Evolutionary conservation across 768 basidiomycete species (phyloP).

Genomic region (Pleurotus sapidus): DNA sequence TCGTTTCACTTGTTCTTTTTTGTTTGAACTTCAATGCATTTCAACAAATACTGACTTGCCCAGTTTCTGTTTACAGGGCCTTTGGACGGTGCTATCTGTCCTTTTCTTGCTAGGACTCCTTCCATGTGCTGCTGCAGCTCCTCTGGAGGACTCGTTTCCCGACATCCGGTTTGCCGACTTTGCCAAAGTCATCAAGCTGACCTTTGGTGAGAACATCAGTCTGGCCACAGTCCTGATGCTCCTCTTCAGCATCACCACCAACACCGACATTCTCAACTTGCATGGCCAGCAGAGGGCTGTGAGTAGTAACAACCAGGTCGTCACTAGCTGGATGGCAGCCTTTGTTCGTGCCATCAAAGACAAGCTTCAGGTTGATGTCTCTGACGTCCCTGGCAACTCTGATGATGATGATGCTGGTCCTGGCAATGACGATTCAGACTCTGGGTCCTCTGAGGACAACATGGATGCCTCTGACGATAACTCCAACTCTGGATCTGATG

Average conservation of each 20-base stretch:
- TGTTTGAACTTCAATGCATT: too few species aligned
- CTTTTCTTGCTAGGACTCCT: background rate
- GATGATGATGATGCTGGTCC: background rate
- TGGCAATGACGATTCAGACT: too few species aligned
- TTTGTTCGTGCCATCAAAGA: background rate
- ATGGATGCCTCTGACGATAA: background rate
- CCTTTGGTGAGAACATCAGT: background rate
- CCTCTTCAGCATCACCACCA: background rate
- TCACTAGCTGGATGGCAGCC: background rate
- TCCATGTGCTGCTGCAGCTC: background rate
- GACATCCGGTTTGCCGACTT: slow-evolving; percentile 2
- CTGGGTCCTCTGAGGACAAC: background rate
- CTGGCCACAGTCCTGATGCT: slow-evolving; percentile 2
- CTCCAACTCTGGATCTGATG: background rate
- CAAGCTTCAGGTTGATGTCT: background rate
- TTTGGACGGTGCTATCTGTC: too few species aligned
- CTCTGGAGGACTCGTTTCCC: slow-evolving; percentile 1
- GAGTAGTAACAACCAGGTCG: background rate
- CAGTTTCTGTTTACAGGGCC: too few species aligned
- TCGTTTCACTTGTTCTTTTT: too few species aligned
- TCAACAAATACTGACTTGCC: too few species aligned
- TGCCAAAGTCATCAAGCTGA: background rate
- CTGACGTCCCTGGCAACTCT: background rate
- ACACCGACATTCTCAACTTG: slow-evolving; percentile 2
- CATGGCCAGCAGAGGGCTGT: background rate